Evolutionary conservation across 2,329 filamentous ascomycete genomes (phyloP).

Genomic region (Trichophyton benhamiae): DNA sequence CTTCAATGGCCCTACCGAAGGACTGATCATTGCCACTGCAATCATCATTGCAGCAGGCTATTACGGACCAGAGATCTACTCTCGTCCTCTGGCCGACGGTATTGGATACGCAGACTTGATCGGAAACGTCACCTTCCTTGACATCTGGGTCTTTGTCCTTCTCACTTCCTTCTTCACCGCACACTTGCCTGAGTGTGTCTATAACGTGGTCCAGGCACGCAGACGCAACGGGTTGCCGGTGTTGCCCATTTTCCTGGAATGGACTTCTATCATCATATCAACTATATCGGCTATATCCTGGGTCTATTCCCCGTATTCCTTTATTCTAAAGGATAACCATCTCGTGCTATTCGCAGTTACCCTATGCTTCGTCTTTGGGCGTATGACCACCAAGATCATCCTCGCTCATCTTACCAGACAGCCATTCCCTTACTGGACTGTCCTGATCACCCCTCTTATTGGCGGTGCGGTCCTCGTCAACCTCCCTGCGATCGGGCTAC

Average conservation of each 20-base stretch:
- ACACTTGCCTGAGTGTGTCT: slow-evolving; percentile 80
- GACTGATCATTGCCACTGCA: slow-evolving; percentile 71
- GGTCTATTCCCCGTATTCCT: slow-evolving; percentile 82
- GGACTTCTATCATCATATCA: slow-evolving; percentile 81
- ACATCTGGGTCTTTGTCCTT: slow-evolving; percentile 73
- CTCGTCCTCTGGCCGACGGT: slow-evolving; percentile 56
- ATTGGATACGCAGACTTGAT: slow-evolving; percentile 54
- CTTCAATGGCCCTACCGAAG: slow-evolving; percentile 95
- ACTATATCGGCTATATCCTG: slow-evolving; percentile 63
- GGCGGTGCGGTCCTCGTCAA: slow-evolving; percentile 75
- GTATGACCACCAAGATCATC: slow-evolving; percentile 98
- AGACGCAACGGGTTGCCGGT: slow-evolving; percentile 60
- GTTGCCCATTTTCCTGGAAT: slow-evolving; percentile 77
- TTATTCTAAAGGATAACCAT: slow-evolving; percentile 68
- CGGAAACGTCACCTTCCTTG: slow-evolving; percentile 62
- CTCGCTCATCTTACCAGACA: slow-evolving; percentile 86
- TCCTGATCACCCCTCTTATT: slow-evolving; percentile 75
- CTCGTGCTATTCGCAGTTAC: slow-evolving; percentile 85
- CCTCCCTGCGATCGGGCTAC: slow-evolving; percentile 62
- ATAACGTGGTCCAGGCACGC: slow-evolving; percentile 71
- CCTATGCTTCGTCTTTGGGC: slow-evolving; percentile 92
- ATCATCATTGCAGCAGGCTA: slow-evolving; percentile 81
- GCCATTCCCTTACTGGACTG: slow-evolving; percentile 93
- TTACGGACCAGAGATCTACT: slow-evolving; percentile 82
- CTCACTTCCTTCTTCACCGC: slow-evolving; percentile 52